phyloP scores from a whole-genome alignment of 129 eudicot species.

The Artemisia annua region DNA sequence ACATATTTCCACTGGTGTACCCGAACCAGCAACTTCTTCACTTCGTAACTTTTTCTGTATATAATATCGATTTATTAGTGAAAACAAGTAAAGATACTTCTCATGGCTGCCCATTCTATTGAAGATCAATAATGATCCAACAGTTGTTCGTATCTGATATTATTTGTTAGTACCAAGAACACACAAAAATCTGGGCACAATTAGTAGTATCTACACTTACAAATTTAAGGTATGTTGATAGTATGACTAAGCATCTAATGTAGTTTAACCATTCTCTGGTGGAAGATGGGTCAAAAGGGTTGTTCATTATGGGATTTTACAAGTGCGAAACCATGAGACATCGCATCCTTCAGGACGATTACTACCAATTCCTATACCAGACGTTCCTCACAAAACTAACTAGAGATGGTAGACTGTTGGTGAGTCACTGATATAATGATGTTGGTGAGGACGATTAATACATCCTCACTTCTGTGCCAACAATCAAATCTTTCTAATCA shows the following conservation, averaged over 20 bases:
- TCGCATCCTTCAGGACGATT: background rate
- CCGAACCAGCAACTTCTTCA: no score
- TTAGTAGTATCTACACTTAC: background rate
- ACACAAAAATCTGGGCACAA: no score
- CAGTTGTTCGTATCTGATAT: no score
- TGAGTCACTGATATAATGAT: background rate
- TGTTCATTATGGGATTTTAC: background rate
- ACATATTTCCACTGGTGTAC: no score
- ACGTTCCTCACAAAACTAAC: background rate
- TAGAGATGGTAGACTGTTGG: background rate
- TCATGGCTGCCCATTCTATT: no score
- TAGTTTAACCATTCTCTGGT: background rate
- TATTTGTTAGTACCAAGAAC: no score
- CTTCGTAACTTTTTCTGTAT: no score
- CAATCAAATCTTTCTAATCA: background rate
- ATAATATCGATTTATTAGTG: no score
- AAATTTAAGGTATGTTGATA: background rate
- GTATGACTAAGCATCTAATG: background rate
- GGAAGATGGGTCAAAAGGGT: background rate
- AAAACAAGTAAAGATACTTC: no score
- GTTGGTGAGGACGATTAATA: background rate
- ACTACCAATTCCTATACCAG: no score
- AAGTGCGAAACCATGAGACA: background rate
- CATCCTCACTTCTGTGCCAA: background rate
- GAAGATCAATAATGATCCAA: no score